phyloP scores from a whole-genome alignment of 2,329 filamentous ascomycete species.

The Fusarium torulosum region DNA sequence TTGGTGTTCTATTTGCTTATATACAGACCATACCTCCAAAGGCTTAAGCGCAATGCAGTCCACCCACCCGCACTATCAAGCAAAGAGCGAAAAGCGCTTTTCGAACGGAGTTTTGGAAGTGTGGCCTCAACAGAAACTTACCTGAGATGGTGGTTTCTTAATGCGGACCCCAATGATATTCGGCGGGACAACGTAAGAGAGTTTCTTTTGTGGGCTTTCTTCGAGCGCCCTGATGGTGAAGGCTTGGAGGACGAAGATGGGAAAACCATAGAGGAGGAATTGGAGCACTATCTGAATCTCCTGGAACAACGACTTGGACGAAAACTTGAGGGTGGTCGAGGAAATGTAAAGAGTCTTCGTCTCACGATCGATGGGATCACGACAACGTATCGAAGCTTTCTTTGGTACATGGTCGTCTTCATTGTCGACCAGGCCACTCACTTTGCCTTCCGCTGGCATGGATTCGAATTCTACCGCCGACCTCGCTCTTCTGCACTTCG shows the following conservation, averaged over 20 bases:
- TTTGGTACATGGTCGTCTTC: slow-evolving; percentile 73
- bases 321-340: slow-evolving; percentile 65
- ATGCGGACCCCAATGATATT: slow-evolving; percentile 68
- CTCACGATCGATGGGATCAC: slow-evolving; percentile 74
- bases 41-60: slow-evolving; percentile 54
- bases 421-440: slow-evolving; percentile 66
- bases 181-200: slow-evolving; percentile 75
- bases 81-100: slow-evolving; percentile 66
- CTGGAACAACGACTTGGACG: slow-evolving; percentile 66
- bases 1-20: slow-evolving; percentile 57
- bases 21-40: slow-evolving; percentile 58
- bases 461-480: slow-evolving; percentile 66
- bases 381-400: slow-evolving; percentile 70
- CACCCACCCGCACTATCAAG: slow-evolving; percentile 59
- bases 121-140: slow-evolving; percentile 69
- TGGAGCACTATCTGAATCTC: slow-evolving; percentile 62
- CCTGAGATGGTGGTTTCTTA: slow-evolving; percentile 75
- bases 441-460: slow-evolving; percentile 58
- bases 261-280: slow-evolving; percentile 55
- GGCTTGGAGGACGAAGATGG: slow-evolving; percentile 33
- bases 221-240: slow-evolving; percentile 59
- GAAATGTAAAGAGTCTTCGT: slow-evolving; percentile 68
- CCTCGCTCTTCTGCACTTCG: slow-evolving; percentile 44
- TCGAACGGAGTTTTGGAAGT: slow-evolving; percentile 67
- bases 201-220: slow-evolving; percentile 77